Evolutionary conservation across 177 flowering plant genomes (phyloP), one percentile per base, ranked within the genome.

Genomic region (Tripterygium wilfordii): DNA sequence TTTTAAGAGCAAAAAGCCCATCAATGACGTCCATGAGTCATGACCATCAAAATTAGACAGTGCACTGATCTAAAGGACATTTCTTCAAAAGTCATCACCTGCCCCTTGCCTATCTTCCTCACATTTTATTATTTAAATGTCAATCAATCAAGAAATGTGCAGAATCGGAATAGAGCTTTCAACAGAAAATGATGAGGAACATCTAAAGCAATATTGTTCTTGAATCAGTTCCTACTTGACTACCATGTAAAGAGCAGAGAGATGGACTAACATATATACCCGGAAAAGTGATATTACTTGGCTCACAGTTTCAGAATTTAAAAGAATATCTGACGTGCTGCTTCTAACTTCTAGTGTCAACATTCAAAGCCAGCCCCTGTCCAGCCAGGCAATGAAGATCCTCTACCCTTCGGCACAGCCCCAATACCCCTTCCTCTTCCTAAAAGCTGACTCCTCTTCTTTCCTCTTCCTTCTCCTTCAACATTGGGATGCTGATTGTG

Each of bases 361-460:
- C 87, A 71, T 91, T n/a, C 90, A 63, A 91, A 88, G 37, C 98
- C 98, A 47, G 98, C 75, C 19, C 98, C 98, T n/a, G 96, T 91
- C 98, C 98, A 91, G 40, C 95, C 98, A 57, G 91, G 64, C 27
- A 52, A 73, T 1, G 70, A 49, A 49, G 81, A 36, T 44, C 78
- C 80, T 68, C 95, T 79, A 19, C 90, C 80, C 62, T 85, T 87
- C 8, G 82, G 76, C 33, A 82, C 62, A 31, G 76, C 67, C 35
- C 84, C 80, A 42, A 71, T 63, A 67, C 96, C 97, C 63, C 44
- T 83, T 51, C 89, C 89, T 69, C 77, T 76, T 42, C 85, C 90
- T 18, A 74, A 78, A 33, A 63, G 65, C 14, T 59, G 36, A 45
- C 18, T 54, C 67, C 76, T 83, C 78, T 78, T 88, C 73, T 78